Evolutionary conservation across 345 rosid genomes (phyloP).

Genomic region (Aquilaria yunnanensis): DNA sequence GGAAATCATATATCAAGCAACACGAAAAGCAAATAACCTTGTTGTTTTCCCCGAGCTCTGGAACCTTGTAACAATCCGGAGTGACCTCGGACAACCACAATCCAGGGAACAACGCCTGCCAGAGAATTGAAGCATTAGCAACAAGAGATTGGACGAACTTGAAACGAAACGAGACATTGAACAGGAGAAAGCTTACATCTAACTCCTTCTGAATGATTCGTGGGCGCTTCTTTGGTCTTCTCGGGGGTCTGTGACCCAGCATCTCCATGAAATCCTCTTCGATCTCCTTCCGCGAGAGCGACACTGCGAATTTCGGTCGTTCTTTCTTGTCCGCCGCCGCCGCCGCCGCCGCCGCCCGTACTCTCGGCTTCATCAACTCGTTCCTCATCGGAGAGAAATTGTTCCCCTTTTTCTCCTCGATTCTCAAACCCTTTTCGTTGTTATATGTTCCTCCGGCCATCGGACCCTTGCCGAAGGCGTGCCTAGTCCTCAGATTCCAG

Average conservation of each 20-base stretch:
- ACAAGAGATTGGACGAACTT: not conserved
- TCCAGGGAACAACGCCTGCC: constrained; percentile 65
- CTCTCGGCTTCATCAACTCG: constrained; percentile 20
- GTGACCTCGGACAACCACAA: constrained; percentile 62
- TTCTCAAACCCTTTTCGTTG: constrained; percentile 12
- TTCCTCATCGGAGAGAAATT: constrained; percentile 29
- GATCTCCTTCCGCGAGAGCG: constrained; percentile 60
- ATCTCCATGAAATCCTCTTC: constrained; percentile 57
- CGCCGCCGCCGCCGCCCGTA: constrained; percentile 13
- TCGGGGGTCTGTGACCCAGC: constrained; percentile 40
- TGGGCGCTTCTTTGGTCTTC: constrained; percentile 73
- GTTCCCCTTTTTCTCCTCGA: constrained; percentile 23
- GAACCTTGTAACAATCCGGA: constrained; percentile 58
- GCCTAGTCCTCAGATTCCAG: constrained; percentile 81
- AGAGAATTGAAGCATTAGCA: not conserved
- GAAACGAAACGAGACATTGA: not conserved
- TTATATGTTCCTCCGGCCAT: constrained; percentile 12
- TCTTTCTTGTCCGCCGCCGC: constrained; percentile 25
- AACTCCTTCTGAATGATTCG: constrained; percentile 54
- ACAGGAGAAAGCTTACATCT: constrained; percentile 43
- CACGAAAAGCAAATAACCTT: constrained; percentile 33
- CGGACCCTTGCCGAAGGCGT: constrained; percentile 52
- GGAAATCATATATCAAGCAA: not conserved
- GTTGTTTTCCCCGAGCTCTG: constrained; percentile 37
- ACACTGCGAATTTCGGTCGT: constrained; percentile 32